Conservation (phyloP, 495 filamentous ascomycete genomes). For the Beverwykella pulmonaria region DNA sequence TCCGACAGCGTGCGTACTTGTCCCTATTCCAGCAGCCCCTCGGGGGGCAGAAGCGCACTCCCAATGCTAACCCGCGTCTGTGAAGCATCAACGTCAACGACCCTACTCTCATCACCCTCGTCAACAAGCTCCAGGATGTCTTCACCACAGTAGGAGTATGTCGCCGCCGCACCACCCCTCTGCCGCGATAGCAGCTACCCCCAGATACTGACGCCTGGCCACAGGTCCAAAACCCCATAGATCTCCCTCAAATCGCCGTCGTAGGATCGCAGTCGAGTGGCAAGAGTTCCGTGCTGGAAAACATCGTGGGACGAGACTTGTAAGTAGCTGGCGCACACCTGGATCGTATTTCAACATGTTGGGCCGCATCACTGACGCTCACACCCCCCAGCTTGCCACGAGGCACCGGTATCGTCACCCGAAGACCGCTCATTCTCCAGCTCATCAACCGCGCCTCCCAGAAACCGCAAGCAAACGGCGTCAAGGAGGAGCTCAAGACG, state of each 20-base stretch:
- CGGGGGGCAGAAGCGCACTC: background rate
- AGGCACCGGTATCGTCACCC: conserved; percentile 96
- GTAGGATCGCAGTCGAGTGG: conserved; percentile 98
- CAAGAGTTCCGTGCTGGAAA: conserved; percentile 99
- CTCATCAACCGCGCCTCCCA: conserved; percentile 83
- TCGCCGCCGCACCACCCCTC: conserved; percentile 34
- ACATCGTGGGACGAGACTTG: conserved; percentile 99
- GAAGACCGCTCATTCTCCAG: conserved; percentile 94
- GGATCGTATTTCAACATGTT: conserved; percentile 16
- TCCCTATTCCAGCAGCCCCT: conserved; percentile 21
- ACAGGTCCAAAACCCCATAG: conserved; percentile 95
- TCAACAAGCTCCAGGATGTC: conserved; percentile 99
- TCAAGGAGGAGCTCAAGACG: conserved; percentile 68
- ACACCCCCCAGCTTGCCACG: conserved; percentile 76
- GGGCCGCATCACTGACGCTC: conserved; percentile 25
- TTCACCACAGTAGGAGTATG: conserved; percentile 97
- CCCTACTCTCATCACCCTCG: conserved; percentile 82
- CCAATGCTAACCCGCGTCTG: conserved; percentile 20
- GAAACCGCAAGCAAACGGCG: conserved; percentile 71
- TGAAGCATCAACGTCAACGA: conserved; percentile 78
- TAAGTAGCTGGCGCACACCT: conserved; percentile 52
- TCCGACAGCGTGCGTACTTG: conserved; percentile 44
- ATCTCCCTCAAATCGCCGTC: conserved; percentile 97
- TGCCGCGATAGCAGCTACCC: background rate
- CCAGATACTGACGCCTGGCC: conserved; percentile 32